These are phyloP conservation scores for Sugiyamaella lignohabitans DNA, from an alignment of 805 yeast species.

Conservation along the genomic window DNA sequence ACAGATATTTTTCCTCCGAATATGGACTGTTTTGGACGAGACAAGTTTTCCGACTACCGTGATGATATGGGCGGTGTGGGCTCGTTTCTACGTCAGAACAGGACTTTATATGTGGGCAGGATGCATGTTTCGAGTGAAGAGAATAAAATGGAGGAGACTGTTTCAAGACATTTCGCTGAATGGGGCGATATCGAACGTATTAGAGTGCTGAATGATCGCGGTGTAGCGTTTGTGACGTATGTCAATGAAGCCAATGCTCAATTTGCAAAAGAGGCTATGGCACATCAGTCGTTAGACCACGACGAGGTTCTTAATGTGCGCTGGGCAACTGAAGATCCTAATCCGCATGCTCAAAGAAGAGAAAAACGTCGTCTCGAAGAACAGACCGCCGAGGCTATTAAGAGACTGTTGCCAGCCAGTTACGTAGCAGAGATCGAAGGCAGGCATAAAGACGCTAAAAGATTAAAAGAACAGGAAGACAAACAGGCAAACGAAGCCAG, in stretches of 20 bases:
- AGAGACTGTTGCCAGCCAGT: conserved; percentile 39
- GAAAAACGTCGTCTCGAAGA: conserved; percentile 46
- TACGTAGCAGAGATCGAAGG: conserved; percentile 35
- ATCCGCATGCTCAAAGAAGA: conserved; percentile 53
- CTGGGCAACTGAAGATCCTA: conserved; percentile 91
- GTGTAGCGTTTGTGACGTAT: conserved; percentile 75
- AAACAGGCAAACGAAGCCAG: not conserved
- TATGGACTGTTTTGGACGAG: conserved; percentile 89
- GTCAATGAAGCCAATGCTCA: conserved; percentile 70
- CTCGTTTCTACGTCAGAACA: conserved; percentile 58
- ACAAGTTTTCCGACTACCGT: conserved; percentile 68
- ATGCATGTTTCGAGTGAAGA: conserved; percentile 35
- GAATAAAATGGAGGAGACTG: conserved; percentile 37
- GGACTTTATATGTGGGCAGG: conserved; percentile 69
- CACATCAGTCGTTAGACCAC: conserved; percentile 64
- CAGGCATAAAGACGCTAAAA: conserved; percentile 3
- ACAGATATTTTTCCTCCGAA: conserved; percentile 57
- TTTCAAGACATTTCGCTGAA: conserved; percentile 51
- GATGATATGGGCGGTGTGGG: conserved; percentile 97
- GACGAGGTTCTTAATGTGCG: conserved; percentile 62
- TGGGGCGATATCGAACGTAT: conserved; percentile 72
- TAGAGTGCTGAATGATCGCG: conserved; percentile 52
- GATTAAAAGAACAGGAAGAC: not conserved
- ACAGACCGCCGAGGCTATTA: conserved; percentile 41
- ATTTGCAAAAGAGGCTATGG: conserved; percentile 94